A percentile compares a stretch with the other conserved stretches of the same genome.
Evolutionary conservation across 495 filamentous ascomycete species (phyloP).

Genomic region (Cladorrhinum samala): DNA sequence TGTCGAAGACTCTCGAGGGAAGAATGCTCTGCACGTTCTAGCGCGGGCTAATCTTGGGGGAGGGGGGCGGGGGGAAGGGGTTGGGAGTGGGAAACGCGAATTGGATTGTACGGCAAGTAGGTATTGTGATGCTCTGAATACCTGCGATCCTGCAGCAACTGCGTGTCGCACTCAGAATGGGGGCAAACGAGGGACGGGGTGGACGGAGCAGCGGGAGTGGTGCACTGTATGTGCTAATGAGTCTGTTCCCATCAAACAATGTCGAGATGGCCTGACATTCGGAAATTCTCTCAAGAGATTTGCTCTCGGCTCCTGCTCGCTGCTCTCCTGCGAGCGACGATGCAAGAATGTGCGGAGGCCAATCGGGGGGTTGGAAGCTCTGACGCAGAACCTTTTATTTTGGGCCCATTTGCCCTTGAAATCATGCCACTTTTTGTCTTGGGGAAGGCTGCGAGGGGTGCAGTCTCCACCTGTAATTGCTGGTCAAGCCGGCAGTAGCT

Average conservation of each 20-base stretch:
- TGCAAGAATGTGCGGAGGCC: slow-evolving; percentile 14
- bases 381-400: slow-evolving; percentile 25
- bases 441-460: slow-evolving; percentile 16
- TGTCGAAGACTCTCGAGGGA: too few relatives aligned
- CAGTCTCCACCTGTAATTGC: slow-evolving; percentile 6
- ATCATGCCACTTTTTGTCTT: slow-evolving; percentile 33
- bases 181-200: slow-evolving; percentile 1
- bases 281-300: slow-evolving; percentile 13
- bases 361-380: slow-evolving; percentile 21
- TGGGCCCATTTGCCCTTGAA: slow-evolving; percentile 27
- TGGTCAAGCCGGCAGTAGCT: slow-evolving; percentile 31
- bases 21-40: too few relatives aligned
- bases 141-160: too few relatives aligned
- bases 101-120: too few relatives aligned
- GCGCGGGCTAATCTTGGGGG: too few relatives aligned
- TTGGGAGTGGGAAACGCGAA: too few relatives aligned
- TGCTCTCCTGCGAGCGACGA: neutral
- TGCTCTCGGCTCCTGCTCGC: neutral
- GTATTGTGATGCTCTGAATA: too few relatives aligned
- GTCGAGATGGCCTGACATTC: slow-evolving; percentile 27
- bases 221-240: slow-evolving; percentile 10
- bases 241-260: slow-evolving; percentile 7
- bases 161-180: slow-evolving; percentile 3
- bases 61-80: too few relatives aligned
- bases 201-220: neutral